Conservation (phyloP, 495 filamentous ascomycete genomes). For the Corynascus novoguineensis region DNA sequence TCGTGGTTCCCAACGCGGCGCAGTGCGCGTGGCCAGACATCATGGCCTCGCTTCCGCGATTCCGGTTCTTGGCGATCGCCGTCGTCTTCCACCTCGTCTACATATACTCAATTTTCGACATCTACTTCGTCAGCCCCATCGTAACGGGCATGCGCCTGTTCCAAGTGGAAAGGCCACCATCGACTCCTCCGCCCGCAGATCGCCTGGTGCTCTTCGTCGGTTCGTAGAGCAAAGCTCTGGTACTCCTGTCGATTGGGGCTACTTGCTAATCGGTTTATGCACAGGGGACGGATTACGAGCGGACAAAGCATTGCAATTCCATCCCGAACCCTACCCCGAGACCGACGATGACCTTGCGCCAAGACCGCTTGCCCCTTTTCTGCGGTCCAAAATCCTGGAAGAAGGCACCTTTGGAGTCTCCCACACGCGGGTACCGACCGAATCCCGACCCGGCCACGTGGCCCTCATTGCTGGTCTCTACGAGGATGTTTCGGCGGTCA, state of each 20-base stretch:
- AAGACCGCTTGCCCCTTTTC: conserved; percentile 82
- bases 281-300: conserved; percentile 87
- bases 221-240: conserved; percentile 37
- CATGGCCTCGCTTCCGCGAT: conserved; percentile 78
- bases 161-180: conserved; percentile 55
- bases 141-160: conserved; percentile 90
- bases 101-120: conserved; percentile 95
- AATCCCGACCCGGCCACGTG: conserved; percentile 95
- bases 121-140: conserved; percentile 98
- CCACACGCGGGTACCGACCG: conserved; percentile 94
- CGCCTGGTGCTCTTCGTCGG: conserved; percentile 92
- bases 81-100: conserved; percentile 93
- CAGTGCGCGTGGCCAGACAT: conserved; percentile 14
- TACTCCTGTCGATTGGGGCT: neutral
- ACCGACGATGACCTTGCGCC: conserved; percentile 51
- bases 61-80: conserved; percentile 85
- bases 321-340: conserved; percentile 79
- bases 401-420: conserved; percentile 98
- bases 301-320: conserved; percentile 95
- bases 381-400: conserved; percentile 79
- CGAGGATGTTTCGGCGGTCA: conserved; percentile 96
- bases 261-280: conserved; percentile 3
- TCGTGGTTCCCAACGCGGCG: conserved; percentile 1
- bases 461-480: conserved; percentile 96
- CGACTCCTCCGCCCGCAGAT: conserved; percentile 71